Evolutionary conservation across 768 basidiomycete genomes (phyloP).

Genomic region (Flagelloscypha sp.): DNA sequence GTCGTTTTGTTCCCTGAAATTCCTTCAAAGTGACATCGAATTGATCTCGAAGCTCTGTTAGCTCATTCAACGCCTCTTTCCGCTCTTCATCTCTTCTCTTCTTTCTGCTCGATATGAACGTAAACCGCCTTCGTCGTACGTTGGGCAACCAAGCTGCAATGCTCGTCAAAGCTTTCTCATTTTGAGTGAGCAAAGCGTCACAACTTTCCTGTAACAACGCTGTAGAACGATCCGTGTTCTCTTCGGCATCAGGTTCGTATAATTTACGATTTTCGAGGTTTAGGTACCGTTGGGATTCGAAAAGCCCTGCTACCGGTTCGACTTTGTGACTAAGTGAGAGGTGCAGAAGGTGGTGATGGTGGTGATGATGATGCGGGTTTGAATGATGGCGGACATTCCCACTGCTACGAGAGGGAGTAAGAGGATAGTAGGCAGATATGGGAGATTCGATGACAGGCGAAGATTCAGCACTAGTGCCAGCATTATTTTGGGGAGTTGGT

Average conservation of each 20-base stretch:
- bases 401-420: too few species aligned
- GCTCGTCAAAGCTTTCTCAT: slow-evolving; percentile 30
- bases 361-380: slow-evolving; percentile 11
- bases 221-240: slow-evolving; percentile 33
- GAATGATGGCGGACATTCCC: too few species aligned
- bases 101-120: slow-evolving; percentile 25
- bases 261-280: slow-evolving; percentile 53
- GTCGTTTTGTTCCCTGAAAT: slow-evolving; percentile 50
- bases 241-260: slow-evolving; percentile 37
- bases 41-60: slow-evolving; percentile 28
- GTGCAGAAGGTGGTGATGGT: slow-evolving; percentile 27
- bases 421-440: too few species aligned
- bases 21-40: slow-evolving; percentile 29
- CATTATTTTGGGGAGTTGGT: too few species aligned
- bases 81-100: slow-evolving; percentile 23
- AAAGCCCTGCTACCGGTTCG: slow-evolving; percentile 61
- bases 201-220: slow-evolving; percentile 45
- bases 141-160: slow-evolving; percentile 44
- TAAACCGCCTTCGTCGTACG: slow-evolving; percentile 26
- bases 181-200: slow-evolving; percentile 39
- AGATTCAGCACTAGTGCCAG: too few species aligned
- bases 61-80: slow-evolving; percentile 25
- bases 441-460: too few species aligned
- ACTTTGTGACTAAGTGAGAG: slow-evolving; percentile 25
- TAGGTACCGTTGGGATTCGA: slow-evolving; percentile 64